Conservation (phyloP, 768 basidiomycete species). For the Tulasnella sp. region DNA sequence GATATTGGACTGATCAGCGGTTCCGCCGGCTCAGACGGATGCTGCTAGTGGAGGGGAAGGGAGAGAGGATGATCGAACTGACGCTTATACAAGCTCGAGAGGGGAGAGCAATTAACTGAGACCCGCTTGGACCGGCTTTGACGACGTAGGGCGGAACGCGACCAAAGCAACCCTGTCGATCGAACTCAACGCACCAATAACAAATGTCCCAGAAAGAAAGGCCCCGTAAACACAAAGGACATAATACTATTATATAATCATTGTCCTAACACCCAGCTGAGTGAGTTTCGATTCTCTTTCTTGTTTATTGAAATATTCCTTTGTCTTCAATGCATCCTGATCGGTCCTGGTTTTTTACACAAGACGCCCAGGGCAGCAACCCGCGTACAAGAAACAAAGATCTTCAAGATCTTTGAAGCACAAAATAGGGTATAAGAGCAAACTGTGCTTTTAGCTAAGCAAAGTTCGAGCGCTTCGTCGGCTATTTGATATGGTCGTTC, state of each 20-base stretch:
- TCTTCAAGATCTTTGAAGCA: background rate
- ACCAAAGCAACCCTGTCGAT: slow-evolving; percentile 5
- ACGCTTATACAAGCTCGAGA: background rate
- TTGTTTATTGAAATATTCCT: background rate
- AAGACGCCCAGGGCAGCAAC: background rate
- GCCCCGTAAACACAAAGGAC: background rate
- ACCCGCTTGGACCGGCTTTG: background rate
- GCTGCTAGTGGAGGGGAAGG: background rate
- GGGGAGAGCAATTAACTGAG: background rate
- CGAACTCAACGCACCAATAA: background rate
- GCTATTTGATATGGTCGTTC: background rate
- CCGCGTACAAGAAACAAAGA: background rate
- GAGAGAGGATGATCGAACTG: background rate
- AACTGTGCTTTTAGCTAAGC: background rate
- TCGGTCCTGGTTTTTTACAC: background rate
- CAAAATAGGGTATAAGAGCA: background rate
- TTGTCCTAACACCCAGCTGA: background rate
- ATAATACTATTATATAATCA: background rate
- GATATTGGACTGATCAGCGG: background rate
- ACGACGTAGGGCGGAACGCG: background rate
- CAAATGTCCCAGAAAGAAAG: background rate
- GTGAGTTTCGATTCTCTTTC: background rate
- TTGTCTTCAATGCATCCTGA: background rate
- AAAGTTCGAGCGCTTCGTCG: background rate
- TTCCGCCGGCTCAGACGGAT: background rate